Evolutionary conservation across 352 stramenopile genomes (phyloP).

Genomic region (Pythium monospermum): DNA sequence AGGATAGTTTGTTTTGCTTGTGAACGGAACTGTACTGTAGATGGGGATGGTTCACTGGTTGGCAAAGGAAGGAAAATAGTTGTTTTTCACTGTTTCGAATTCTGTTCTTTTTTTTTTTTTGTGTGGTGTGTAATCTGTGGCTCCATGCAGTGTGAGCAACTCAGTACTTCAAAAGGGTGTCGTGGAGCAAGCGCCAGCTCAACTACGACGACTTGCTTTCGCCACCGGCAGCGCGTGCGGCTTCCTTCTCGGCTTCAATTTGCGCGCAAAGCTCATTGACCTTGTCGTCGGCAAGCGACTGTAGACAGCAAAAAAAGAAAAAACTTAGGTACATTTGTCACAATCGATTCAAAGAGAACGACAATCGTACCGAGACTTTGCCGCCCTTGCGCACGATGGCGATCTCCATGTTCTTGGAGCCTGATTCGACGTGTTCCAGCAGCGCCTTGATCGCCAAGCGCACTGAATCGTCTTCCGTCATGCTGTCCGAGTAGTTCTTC

Average conservation of each 20-base stretch:
- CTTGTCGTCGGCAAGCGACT: conserved; percentile 72
- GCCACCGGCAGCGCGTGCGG: conserved; percentile 52
- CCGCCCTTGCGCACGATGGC: conserved; percentile 86
- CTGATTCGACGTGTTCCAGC: conserved; percentile 97
- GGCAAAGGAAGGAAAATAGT: no score
- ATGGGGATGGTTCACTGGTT: no score
- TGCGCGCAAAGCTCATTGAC: conserved; percentile 74
- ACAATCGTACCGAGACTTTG: conserved; percentile 47
- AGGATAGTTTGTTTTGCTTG: no score
- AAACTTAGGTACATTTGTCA: no score
- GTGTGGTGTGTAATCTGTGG: neutral
- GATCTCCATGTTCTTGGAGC: conserved; percentile 99
- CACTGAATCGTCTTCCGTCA: conserved; percentile 90
- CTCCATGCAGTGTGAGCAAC: no score
- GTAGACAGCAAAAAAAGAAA: conserved; percentile 3
- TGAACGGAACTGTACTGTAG: no score
- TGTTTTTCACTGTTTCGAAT: neutral
- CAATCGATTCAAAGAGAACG: neutral
- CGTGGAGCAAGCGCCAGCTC: no score
- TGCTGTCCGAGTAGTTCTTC: conserved; percentile 94
- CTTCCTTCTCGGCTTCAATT: conserved; percentile 85
- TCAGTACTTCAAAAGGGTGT: no score
- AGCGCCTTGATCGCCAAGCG: conserved; percentile 94
- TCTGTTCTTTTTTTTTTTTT: neutral
- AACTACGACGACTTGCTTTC: conserved; percentile 72